Conservation (phyloP, 495 filamentous ascomycete genomes). For the Penicillium roqueforti region DNA sequence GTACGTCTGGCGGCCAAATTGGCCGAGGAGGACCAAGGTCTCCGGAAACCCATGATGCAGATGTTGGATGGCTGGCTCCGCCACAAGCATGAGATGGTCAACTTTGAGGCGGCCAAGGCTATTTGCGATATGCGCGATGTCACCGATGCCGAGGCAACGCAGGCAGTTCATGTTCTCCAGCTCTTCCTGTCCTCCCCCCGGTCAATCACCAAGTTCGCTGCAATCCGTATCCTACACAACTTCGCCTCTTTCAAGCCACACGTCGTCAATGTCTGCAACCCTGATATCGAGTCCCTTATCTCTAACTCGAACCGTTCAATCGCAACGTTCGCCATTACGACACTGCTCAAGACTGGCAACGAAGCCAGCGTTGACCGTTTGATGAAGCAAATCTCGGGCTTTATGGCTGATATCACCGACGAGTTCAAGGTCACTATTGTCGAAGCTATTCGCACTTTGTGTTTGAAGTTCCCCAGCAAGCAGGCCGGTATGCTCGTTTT, state of each 20-base stretch:
- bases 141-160: constrained; percentile 83
- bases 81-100: constrained; percentile 99
- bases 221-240: constrained; percentile 93
- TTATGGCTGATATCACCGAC: constrained; percentile 97
- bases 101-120: constrained; percentile 97
- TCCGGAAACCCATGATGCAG: constrained; percentile 92
- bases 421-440: constrained; percentile 99
- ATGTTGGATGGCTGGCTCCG: constrained; percentile 93
- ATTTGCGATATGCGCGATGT: constrained; percentile 94
- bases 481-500: constrained; percentile 97
- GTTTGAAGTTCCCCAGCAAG: constrained; percentile 96
- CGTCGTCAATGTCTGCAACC: constrained; percentile 89
- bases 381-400: constrained; percentile 96
- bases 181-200: constrained; percentile 95
- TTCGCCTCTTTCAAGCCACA: constrained; percentile 94
- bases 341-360: constrained; percentile 95
- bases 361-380: constrained; percentile 94
- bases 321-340: constrained; percentile 97
- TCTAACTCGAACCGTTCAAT: constrained; percentile 96
- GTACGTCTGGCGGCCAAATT: constrained; percentile 92
- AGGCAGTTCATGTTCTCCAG: constrained; percentile 92
- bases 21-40: constrained; percentile 83
- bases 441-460: constrained; percentile 92
- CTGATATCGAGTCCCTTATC: constrained; percentile 92
- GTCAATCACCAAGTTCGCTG: constrained; percentile 95